Percentiles rank a stretch among this genome's conserved stretches.
Evolutionary conservation across 2,329 filamentous ascomycete genomes (phyloP).

Genomic region (Arthroderma uncinatum): DNA sequence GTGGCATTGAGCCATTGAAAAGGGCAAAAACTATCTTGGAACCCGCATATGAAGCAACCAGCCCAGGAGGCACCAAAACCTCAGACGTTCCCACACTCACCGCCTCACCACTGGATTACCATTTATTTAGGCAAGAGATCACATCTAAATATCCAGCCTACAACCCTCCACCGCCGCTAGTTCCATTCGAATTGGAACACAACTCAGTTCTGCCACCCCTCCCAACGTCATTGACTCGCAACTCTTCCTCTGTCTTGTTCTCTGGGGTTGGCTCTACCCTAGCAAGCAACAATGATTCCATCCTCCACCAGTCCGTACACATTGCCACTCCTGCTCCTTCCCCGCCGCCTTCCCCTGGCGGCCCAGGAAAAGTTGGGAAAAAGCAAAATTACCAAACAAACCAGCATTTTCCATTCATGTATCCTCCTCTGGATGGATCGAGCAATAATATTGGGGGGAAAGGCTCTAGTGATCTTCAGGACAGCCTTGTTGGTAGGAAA

Average conservation of each 20-base stretch:
- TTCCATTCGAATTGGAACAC: slow-evolving; percentile 81
- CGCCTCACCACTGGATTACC: slow-evolving; percentile 89
- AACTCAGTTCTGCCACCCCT: slow-evolving; percentile 81
- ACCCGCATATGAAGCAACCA: slow-evolving; percentile 40
- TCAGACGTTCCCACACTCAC: slow-evolving; percentile 67
- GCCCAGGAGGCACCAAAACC: slow-evolving; percentile 41
- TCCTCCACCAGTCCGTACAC: slow-evolving; percentile 90
- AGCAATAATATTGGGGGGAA: slow-evolving; percentile 89
- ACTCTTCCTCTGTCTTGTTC: slow-evolving; percentile 51
- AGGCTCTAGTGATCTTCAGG: slow-evolving; percentile 60
- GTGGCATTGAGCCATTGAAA: slow-evolving; percentile 61
- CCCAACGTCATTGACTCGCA: slow-evolving; percentile 56
- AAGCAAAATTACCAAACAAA: slow-evolving; percentile 99
- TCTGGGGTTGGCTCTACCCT: slow-evolving; percentile 42
- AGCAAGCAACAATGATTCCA: slow-evolving; percentile 47
- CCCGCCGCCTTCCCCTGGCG: slow-evolving; percentile 82
- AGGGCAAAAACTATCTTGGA: slow-evolving; percentile 60
- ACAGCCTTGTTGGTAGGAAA: slow-evolving; percentile 55
- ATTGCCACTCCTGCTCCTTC: slow-evolving; percentile 97
- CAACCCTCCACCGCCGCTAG: slow-evolving; percentile 68
- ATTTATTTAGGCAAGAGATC: slow-evolving; percentile 91
- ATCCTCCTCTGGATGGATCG: slow-evolving; percentile 77
- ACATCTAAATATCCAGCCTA: slow-evolving; percentile 97
- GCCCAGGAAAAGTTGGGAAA: slow-evolving; percentile 81
- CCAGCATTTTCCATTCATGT: slow-evolving; percentile 96